A percentile compares a stretch with the other conserved stretches of the same genome.
These are phyloP conservation scores for Oxytropis ochrocephala DNA, from an alignment of 306 rosid genomes.

Conservation along the genomic window DNA sequence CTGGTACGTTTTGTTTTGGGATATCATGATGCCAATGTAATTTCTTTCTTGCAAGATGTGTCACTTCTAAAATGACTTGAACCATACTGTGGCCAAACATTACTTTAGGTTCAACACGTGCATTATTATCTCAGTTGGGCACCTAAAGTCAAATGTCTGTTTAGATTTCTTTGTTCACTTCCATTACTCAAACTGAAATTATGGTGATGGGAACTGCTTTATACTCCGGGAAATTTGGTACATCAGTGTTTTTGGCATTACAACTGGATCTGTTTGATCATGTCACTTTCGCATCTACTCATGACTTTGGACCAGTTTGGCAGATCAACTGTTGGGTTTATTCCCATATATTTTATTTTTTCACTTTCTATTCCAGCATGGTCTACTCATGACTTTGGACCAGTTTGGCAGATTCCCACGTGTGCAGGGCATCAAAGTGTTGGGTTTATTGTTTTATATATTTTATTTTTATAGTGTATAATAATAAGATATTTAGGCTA, in stretches of 20 bases:
- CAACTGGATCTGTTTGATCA: not conserved
- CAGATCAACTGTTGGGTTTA: not conserved
- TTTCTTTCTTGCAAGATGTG: constrained; percentile 1
- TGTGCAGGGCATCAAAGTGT: not conserved
- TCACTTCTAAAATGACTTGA: not conserved
- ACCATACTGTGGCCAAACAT: constrained; percentile 9
- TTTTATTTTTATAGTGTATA: too few species aligned
- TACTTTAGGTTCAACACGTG: not conserved
- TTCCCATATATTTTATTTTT: too few species aligned
- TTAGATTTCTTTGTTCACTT: not conserved
- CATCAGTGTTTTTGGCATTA: not conserved
- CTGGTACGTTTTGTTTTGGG: not conserved
- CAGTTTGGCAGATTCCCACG: not conserved
- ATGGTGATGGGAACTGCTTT: not conserved
- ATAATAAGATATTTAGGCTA: too few species aligned
- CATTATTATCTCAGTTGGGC: not conserved
- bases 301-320: constrained; percentile 10
- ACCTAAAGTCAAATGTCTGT: not conserved
- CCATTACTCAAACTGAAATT: not conserved
- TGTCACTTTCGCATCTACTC: not conserved
- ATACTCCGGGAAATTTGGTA: not conserved
- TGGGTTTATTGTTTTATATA: too few species aligned
- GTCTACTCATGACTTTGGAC: constrained; percentile 7
- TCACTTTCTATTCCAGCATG: too few species aligned
- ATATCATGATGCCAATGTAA: not conserved